These are phyloP conservation scores for Fraxinus americana DNA, from an alignment of 257 asterid species.

Conservation along the genomic window DNA sequence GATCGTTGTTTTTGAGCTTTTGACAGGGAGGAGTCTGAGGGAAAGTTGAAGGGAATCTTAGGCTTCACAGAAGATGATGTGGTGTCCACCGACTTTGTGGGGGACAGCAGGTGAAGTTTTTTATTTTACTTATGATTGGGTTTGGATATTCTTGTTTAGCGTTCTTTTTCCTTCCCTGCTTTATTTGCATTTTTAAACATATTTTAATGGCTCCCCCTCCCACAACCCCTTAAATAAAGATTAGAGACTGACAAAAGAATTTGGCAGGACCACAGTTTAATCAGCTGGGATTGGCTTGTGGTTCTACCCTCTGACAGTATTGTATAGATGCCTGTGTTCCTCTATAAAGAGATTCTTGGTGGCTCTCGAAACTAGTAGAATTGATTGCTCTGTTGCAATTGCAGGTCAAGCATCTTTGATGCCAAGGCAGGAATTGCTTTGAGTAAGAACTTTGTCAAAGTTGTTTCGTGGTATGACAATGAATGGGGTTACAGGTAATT, in stretches of 20 bases:
- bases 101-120: conserved; percentile 27
- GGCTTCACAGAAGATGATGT: conserved; percentile 28
- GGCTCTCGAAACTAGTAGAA: too few relatives aligned
- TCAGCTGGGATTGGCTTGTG: too few relatives aligned
- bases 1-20: background rate
- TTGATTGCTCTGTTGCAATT: background rate
- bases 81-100: conserved; percentile 28
- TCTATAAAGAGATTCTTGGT: too few relatives aligned
- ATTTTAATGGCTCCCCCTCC: too few relatives aligned
- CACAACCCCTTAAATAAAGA: too few relatives aligned
- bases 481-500: background rate
- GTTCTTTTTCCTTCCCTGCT: too few relatives aligned
- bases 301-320: too few relatives aligned
- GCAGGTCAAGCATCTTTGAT: background rate
- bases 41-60: conserved; percentile 26
- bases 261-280: background rate
- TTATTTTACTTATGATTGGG: too few relatives aligned
- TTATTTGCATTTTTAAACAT: too few relatives aligned
- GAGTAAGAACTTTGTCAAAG: background rate
- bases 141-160: too few relatives aligned
- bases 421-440: conserved; percentile 1
- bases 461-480: background rate
- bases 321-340: too few relatives aligned
- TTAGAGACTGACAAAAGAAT: background rate
- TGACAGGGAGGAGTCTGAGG: conserved; percentile 28